Base-by-base conservation (phyloP, 2,329 filamentous ascomycete species). In the Epichloe festucae region DNA sequence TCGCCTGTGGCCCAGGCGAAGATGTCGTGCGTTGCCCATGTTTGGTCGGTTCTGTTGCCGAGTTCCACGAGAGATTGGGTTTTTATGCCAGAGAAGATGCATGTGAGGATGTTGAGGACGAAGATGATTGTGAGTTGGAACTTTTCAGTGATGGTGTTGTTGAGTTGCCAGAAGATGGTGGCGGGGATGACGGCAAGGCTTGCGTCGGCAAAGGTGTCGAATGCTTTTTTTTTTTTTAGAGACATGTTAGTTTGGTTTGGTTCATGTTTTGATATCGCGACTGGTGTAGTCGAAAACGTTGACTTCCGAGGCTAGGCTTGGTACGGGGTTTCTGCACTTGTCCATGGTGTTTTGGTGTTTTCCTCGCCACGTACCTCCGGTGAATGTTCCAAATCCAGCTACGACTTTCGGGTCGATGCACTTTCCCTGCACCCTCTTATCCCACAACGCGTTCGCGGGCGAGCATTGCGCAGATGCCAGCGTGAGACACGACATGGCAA, bases 81-180 rank as follows among this genome's bases (percentile, higher is more conserved):
- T 46, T 60, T 60, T 51, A 60, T 56, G 42, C 58, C 58, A 10
- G 57, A 59, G 53, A 56, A 59, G 39, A 59, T 55, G 34, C 55
- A 56, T 1, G 58, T 58, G n/a, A 60, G 55, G 17, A 59, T 57
- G 39, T 58, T 59, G 44, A 60, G 53, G 19, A 56, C 57, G 38
- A 59, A 59, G 31, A 60, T 55, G 15, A 60, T 54, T 38, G 54
- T 58, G 3, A 95, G 71, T 64, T 95, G 89, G 2, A 89, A 81
- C 40, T 75, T 70, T 60, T 89, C 91, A 44, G 88, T 93, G 0
- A 85, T 89, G 2, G 71, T 67, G 66, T 93, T 93, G 53, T 71
- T 75, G 62, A 89, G 87, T 52, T 90, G 82, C 85, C 88, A 95
- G 52, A 60, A 54, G 45, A 60, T 56, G 27, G 57, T 58, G 11